Base-by-base conservation (phyloP, 2,329 filamentous ascomycete genomes). In the Claviceps cyperi region DNA sequence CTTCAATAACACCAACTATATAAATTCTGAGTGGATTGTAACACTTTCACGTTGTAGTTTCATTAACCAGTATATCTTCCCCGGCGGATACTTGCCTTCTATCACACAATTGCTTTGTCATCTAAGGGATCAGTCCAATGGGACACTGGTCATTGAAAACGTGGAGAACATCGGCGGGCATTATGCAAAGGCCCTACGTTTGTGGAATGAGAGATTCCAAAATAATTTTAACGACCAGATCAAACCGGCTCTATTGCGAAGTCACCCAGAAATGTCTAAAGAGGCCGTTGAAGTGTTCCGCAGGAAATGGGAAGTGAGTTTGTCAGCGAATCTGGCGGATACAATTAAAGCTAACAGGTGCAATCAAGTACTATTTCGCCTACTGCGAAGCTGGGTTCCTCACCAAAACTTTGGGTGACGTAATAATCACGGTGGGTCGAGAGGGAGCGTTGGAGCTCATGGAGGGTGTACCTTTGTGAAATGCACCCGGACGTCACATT, bases 51-150 rank as follows among this genome's bases (percentile, higher is more conserved):
- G 45, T 22, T 32, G 4, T 51, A 74, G 71, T 60, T 88, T 88
- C 64, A 86, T 88, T 60, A 77, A 82, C 51, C 79, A 81, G 54
- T 86, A 88, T 64, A 87, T 88, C 50, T 88, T 89, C 64, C 84
- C 84, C 0, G 83, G 84, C n/a, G 84, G 84, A 1, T 82, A 87
- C 59, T 67, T 88, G 6, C 78, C 78, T 0, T 75, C 74, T 2
- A 70, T 72, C 35, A 76, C 71, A 14, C 74, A 80, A 55, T 65
- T 82, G 17, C 64, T 81, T 22, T 67, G 71, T 47, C 73, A 80
- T 36, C 81, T 88, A 54, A 75, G 72, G 40, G 69, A 70, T 24
- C 79, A 79, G 36, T 83, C 81, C 0, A 64, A 70, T 9, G 78
- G 79, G 0, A 76, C 75, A 0, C 69, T 88, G 6, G 74, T 87